Evolutionary conservation across 306 rosid genomes (phyloP), one percentile per base, ranked within the genome.

Genomic region (Chamaecrista fasciculata): DNA sequence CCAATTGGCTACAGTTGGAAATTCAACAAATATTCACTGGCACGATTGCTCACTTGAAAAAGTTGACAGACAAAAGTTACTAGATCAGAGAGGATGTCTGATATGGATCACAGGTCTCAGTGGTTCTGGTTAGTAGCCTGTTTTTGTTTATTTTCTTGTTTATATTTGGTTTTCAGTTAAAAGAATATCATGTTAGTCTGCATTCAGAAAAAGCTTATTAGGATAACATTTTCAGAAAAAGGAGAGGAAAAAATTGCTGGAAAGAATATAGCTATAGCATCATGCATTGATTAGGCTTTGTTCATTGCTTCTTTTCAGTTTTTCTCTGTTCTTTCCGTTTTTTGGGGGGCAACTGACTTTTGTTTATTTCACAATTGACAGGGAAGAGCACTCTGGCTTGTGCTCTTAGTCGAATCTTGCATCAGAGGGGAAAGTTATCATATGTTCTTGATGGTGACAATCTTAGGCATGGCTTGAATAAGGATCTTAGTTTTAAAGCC

Each of bases 311-410:
- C 14, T 4, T 53, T 2, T 33, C 16, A 11, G 2, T 1, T 42
- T 14, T 57, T 29, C 0, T 25, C 8, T 10, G 19, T 1, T 25
- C 60, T 26, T 12, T 4, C 36, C 25, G 6, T 14, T 14, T 55
- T 26, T 6, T 18, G n/a, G n/a, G 25, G 10, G 42, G 37, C n/a
- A 16, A 10, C 46, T 64, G 24, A 64, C 26, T 18, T 47, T 10
- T 29, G 10, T 48, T 9, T 26, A 12, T 46, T 28, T 4, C 28
- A 16, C 25, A 10, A 66, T 64, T 53, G 49, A 19, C 66, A 89
- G 96, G 96, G 66, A 89, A 89, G 77, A 89, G 96, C 86, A 86
- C 96, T 19, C 36, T 86, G 81, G 96, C 96, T 11, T 89, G 96
- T 79, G 87, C 92, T 77, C 62, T 89, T 75, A 85, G 82, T 75